Evolutionary conservation across 257 asterid genomes (phyloP), one percentile per base, ranked within the genome.

Genomic region (Solanum chilense): DNA sequence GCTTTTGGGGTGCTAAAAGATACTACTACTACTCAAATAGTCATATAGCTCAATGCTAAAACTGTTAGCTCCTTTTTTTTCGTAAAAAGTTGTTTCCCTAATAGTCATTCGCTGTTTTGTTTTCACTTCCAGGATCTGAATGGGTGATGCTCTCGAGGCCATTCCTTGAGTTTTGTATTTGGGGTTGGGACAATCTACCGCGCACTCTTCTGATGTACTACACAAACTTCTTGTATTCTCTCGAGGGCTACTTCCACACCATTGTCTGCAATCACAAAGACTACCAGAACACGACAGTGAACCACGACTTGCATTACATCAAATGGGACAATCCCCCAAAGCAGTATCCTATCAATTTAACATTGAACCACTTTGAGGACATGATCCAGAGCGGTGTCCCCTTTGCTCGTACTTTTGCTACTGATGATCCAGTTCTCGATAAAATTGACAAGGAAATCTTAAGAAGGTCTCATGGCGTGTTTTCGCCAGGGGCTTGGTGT

Each of bases 171-270:
- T 97, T 97, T n/a, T 95, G 95, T 93, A 94, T 97, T 33, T 95
- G 98, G 98, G 98, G 99, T 3, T 97, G 99, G 99, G 99, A 97
- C 84, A 97, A 96, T 92, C 98, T 97, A 77, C 99, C 99, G 0
- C 99, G 99, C 56, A 96, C 97, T 14, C 99, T 97, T 25, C 94
- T 97, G 42, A 88, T 97, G 98, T 97, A 96, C 94, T 97, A 91
- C 94, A 92, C 99, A 3, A 97, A 97, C 73, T 95, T 94, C 93
- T 92, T 96, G 86, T 95, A 95, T n/a, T 94, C 99, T 18, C 86
- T 92, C 0, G 99, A 97, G 86, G 96, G 99, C 20, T 97, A 96
- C 89, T 97, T 97, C 92, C 99, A 97, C 90, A 97, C 99, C 0
- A 92, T 95, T 82, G 90, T 91, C 80, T 96, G 99, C 60, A 96